A percentile compares a stretch with the other conserved stretches of the same genome.
These are phyloP conservation scores for Halenospora varia DNA, from an alignment of 495 filamentous ascomycete species.

Conservation along the genomic window DNA sequence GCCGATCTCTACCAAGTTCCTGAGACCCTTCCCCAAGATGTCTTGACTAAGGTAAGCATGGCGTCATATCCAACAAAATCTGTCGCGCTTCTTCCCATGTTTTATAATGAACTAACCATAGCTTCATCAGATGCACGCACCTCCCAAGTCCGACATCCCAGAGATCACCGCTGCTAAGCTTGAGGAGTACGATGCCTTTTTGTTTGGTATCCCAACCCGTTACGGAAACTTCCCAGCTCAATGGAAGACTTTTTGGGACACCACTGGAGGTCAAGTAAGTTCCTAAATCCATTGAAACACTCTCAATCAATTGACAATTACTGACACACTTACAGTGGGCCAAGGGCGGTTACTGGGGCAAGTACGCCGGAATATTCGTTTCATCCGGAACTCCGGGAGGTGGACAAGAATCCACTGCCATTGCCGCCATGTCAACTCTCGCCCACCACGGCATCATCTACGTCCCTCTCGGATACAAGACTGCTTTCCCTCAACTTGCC, in stretches of 20 bases:
- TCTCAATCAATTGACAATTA: background rate
- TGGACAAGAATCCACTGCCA: conserved; percentile 86
- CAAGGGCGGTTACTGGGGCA: conserved; percentile 51
- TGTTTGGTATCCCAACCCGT: conserved; percentile 95
- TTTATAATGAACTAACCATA: too few relatives aligned
- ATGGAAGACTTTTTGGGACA: conserved; percentile 61
- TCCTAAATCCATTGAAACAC: background rate
- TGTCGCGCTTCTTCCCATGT: background rate
- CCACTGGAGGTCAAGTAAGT: conserved; percentile 19
- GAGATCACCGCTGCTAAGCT: conserved; percentile 66
- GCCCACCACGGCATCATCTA: conserved; percentile 94
- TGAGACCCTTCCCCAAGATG: conserved; percentile 82
- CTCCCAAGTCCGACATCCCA: conserved; percentile 68
- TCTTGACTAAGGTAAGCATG: conserved; percentile 54
- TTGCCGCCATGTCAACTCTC: conserved; percentile 82
- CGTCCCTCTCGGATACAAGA: conserved; percentile 90
- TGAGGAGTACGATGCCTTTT: conserved; percentile 81
- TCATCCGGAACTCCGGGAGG: conserved; percentile 78
- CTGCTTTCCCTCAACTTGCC: conserved; percentile 61
- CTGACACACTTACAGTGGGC: background rate
- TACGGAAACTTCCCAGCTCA: conserved; percentile 98
- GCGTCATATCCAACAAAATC: too few relatives aligned
- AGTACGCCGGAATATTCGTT: conserved; percentile 90
- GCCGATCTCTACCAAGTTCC: conserved; percentile 42
- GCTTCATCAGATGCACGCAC: conserved; percentile 68